Evolutionary conservation across 495 filamentous ascomycete species (phyloP).

Genomic region (Recurvomyces mirabilis): DNA sequence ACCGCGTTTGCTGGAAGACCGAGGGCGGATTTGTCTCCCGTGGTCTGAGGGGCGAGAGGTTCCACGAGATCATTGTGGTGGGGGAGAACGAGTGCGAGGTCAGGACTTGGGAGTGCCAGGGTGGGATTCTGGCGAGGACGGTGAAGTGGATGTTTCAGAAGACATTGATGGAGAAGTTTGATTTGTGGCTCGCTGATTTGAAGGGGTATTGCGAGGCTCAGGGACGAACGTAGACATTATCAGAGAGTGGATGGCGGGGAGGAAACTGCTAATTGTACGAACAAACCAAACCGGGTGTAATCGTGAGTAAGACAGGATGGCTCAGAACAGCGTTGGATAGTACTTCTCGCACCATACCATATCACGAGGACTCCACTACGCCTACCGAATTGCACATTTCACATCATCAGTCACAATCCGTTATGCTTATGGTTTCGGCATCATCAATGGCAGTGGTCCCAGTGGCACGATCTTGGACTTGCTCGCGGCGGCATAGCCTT

Average conservation of each 20-base stretch:
- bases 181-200: conserved; percentile 16
- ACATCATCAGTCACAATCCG: too few species aligned
- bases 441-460: conserved; percentile 54
- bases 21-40: conserved; percentile 6
- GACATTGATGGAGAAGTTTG: conserved; percentile 20
- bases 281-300: too few species aligned
- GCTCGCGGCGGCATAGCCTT: conserved; percentile 23
- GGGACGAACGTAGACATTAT: too few species aligned
- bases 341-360: too few species aligned
- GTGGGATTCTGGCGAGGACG: conserved; percentile 14
- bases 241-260: too few species aligned
- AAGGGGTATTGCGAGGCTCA: conserved; percentile 17
- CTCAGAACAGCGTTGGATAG: too few species aligned
- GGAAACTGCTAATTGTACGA: too few species aligned
- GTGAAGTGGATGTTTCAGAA: conserved; percentile 20
- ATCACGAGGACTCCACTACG: too few species aligned
- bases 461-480: conserved; percentile 45
- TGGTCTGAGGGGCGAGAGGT: conserved; percentile 13
- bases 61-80: conserved; percentile 15
- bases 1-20: conserved; percentile 8
- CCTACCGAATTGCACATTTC: too few species aligned
- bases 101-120: conserved; percentile 18
- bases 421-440: conserved; percentile 25
- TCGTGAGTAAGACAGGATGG: too few species aligned
- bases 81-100: conserved; percentile 18